Evolutionary conservation across 257 asterid species (phyloP).

Genomic region (Lantana camara): DNA sequence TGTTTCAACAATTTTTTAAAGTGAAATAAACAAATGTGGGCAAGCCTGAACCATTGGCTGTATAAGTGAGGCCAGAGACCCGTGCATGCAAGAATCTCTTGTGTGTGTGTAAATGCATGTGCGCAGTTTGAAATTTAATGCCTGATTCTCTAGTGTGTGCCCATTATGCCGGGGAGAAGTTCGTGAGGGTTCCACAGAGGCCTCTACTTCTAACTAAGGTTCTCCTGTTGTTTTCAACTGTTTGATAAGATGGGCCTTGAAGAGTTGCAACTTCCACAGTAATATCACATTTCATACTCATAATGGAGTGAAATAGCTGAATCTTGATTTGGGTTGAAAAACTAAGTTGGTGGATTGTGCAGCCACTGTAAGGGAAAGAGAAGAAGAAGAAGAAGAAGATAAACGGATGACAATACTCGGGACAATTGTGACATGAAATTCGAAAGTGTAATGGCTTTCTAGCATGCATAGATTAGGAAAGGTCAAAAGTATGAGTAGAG

Average conservation of each 20-base stretch:
- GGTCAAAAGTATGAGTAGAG: not conserved
- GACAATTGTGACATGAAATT: conserved; percentile 23
- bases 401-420: not conserved
- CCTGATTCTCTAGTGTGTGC: conserved; percentile 66
- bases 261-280: conserved; percentile 22
- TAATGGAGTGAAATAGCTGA: not conserved
- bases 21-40: too few species aligned
- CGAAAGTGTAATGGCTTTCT: conserved; percentile 23
- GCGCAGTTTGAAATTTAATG: not conserved
- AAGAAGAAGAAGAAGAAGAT: conserved; percentile 4
- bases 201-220: conserved; percentile 43
- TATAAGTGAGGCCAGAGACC: too few species aligned
- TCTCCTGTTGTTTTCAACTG: conserved; percentile 24
- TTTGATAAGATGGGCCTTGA: conserved; percentile 17
- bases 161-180: conserved; percentile 96
- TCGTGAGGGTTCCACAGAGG: conserved; percentile 53
- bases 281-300: conserved; percentile 6
- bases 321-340: conserved; percentile 26
- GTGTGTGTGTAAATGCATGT: not conserved
- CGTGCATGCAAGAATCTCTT: too few species aligned
- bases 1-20: too few species aligned
- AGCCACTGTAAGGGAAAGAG: conserved; percentile 27
- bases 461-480: conserved; percentile 19
- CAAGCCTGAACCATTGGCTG: too few species aligned
- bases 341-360: conserved; percentile 27